phyloP scores from a whole-genome alignment of 495 filamentous ascomycete genomes.

The Bacidia rubella region DNA sequence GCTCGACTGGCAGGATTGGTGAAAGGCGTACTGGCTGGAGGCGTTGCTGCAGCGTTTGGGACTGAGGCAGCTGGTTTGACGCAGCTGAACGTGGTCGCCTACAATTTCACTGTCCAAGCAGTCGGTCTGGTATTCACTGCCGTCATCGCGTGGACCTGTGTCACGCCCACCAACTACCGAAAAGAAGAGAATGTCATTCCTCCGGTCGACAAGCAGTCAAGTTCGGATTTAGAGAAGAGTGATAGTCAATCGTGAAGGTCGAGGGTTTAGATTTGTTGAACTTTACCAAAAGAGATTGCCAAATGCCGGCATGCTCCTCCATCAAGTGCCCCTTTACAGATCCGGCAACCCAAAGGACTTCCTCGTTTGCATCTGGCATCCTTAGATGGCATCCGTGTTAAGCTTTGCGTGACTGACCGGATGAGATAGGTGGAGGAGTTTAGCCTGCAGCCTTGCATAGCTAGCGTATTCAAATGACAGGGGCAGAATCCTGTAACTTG shows the following conservation, averaged over 20 bases:
- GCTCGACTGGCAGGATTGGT: constrained; percentile 7
- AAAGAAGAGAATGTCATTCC: constrained; percentile 10
- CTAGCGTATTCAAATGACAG: too few relatives aligned
- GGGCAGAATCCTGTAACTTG: too few relatives aligned
- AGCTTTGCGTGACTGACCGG: too few relatives aligned
- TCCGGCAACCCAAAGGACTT: too few relatives aligned
- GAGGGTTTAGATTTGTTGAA: not conserved
- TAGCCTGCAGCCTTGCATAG: too few relatives aligned
- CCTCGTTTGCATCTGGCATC: too few relatives aligned
- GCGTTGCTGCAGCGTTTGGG: constrained; percentile 8
- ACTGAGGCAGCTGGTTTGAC: constrained; percentile 6
- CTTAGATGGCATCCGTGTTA: too few relatives aligned
- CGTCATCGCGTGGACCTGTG: constrained; percentile 4
- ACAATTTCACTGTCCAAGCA: constrained; percentile 10
- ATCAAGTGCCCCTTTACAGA: too few relatives aligned
- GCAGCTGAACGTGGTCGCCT: constrained; percentile 8
- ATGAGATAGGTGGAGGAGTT: too few relatives aligned
- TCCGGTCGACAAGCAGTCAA: not conserved
- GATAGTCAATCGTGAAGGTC: not conserved
- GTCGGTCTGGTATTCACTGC: constrained; percentile 9
- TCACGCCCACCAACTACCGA: constrained; percentile 2
- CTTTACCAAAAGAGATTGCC: too few relatives aligned
- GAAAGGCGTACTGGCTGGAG: constrained; percentile 9
- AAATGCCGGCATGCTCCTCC: too few relatives aligned
- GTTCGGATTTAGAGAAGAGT: not conserved